Base-by-base conservation (phyloP, 2,329 filamentous ascomycete species). In the Aspergillus nomiae region DNA sequence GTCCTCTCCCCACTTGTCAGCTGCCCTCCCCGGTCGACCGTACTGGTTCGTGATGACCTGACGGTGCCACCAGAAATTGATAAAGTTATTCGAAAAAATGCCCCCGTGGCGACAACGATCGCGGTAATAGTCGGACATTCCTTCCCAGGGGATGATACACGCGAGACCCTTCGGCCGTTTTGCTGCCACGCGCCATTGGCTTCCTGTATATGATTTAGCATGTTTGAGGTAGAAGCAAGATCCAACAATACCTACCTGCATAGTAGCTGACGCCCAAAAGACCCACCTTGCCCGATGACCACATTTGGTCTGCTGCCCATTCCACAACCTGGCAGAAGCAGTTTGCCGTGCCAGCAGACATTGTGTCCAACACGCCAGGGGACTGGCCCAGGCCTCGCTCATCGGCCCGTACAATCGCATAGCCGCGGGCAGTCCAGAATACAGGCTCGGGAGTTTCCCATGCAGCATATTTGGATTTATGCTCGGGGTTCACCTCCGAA, bases 1-100 rank as follows among this genome's bases (percentile, higher is more conserved):
- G 36, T 73, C 69, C 2, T 62, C 60, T 0, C 71, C 71, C 69
- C 70, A 69, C 6, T 69, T 65, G 1, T 63, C 55, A 0, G 59
- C 63, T 2, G 67, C 62, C 12, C 62, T 50, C 1, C 68, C 69
- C 9, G 67, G 63, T 4, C 63, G 28, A 6, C 68, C 89, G 65
- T 91, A 91, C 71, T 91, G 89, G 67, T 90, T 91, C 0, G 82
- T 78, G 8, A 87, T 77, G 7, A 90, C 86, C 70, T 89, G 87
- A 0, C 86, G 78, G 67, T 87, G 82, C 86, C 86, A 89, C 87
- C 87, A 90, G 66, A 87, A 84, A 7, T 73, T 64, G 65, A 88
- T 86, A 66, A 87, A 87, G 0, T 69, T 73, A 64, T 87, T 83
- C 0, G 84, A 84, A 0, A 87, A 70, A 46, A 89, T 88, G 0